Evolutionary conservation across 768 basidiomycete species (phyloP).

Genomic region (Rhodotorula paludigena): DNA sequence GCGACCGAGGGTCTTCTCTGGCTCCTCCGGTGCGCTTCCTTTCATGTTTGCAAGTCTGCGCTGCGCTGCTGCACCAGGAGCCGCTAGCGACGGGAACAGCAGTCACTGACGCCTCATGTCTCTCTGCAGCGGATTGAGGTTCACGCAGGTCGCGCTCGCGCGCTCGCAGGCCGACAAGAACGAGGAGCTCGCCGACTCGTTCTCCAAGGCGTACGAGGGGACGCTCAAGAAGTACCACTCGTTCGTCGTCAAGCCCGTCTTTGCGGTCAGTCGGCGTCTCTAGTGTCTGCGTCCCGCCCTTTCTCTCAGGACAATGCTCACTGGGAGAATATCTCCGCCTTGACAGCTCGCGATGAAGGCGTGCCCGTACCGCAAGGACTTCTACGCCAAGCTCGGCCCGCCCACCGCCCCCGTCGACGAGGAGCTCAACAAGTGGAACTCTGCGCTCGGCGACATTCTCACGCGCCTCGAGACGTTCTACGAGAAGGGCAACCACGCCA

Average conservation of each 20-base stretch:
- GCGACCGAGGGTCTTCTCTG: constrained; percentile 91
- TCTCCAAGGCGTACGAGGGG: constrained; percentile 70
- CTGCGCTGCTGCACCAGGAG: too few relatives aligned
- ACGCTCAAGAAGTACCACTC: constrained; percentile 83
- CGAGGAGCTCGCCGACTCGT: constrained; percentile 67
- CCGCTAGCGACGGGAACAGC: neutral
- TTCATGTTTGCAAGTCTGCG: too few relatives aligned
- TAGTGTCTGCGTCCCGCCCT: too few relatives aligned
- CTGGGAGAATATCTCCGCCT: too few relatives aligned
- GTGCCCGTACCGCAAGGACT: constrained; percentile 59
- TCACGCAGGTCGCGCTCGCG: constrained; percentile 78
- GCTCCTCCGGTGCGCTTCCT: constrained; percentile 58
- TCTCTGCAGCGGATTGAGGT: constrained; percentile 67
- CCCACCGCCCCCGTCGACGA: constrained; percentile 53
- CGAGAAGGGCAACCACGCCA: constrained; percentile 50
- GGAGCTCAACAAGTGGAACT: constrained; percentile 56
- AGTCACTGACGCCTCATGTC: neutral
- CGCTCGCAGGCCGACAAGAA: constrained; percentile 61
- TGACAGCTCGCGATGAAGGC: constrained; percentile 62
- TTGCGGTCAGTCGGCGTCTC: constrained; percentile 49
- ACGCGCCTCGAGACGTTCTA: constrained; percentile 54
- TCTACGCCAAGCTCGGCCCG: constrained; percentile 58
- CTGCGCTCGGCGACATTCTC: constrained; percentile 55
- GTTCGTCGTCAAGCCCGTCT: constrained; percentile 60
- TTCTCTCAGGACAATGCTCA: too few relatives aligned